Evolutionary conservation across 2,329 filamentous ascomycete genomes (phyloP).

Genomic region (Penicillium sp.): DNA sequence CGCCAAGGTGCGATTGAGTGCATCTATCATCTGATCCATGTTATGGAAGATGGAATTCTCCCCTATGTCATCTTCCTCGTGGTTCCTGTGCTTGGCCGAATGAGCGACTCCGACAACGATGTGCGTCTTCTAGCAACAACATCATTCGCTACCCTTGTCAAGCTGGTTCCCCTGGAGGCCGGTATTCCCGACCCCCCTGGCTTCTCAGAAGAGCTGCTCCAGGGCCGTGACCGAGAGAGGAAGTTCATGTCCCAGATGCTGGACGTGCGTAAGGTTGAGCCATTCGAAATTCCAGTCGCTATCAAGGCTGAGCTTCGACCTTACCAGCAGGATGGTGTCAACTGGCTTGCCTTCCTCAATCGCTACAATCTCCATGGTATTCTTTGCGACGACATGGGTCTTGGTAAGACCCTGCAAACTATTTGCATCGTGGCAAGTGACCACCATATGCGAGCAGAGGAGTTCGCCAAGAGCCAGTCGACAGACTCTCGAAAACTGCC

Average conservation of each 20-base stretch:
- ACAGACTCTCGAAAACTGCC: constrained; percentile 77
- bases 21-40: constrained; percentile 94
- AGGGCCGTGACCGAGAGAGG: constrained; percentile 87
- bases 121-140: constrained; percentile 92
- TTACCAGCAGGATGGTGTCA: constrained; percentile 98
- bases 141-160: constrained; percentile 94
- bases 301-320: constrained; percentile 96
- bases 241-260: constrained; percentile 97
- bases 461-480: constrained; percentile 78
- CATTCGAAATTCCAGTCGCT: constrained; percentile 88
- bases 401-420: constrained; percentile 95
- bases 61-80: constrained; percentile 99
- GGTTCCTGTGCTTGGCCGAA: constrained; percentile 90
- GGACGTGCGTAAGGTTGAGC: constrained; percentile 93
- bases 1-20: constrained; percentile 93
- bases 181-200: constrained; percentile 96
- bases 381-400: constrained; percentile 98
- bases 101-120: constrained; percentile 98
- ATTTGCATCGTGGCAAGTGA: constrained; percentile 98
- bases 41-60: constrained; percentile 94
- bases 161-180: constrained; percentile 92
- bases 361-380: constrained; percentile 97
- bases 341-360: constrained; percentile 97
- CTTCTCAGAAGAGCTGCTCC: constrained; percentile 80
- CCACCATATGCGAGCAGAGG: constrained; percentile 88